Conservation (phyloP, 257 asterid genomes). For the Petunia secreta region DNA sequence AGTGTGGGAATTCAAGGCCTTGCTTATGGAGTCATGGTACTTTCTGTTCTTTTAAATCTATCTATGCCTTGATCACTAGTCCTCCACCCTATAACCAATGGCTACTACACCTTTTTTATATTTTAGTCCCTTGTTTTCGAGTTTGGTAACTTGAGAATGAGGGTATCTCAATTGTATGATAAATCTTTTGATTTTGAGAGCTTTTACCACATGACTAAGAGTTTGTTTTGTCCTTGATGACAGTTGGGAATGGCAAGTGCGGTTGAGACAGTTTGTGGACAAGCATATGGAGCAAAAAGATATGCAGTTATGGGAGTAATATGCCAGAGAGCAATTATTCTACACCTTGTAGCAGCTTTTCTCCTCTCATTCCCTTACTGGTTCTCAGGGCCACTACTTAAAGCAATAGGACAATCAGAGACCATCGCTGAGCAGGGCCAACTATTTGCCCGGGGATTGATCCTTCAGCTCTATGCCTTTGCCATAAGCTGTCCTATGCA, state of each 20-base stretch:
- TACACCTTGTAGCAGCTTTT: slow-evolving; percentile 35
- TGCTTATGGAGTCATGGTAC: slow-evolving; percentile 46
- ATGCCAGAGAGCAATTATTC: slow-evolving; percentile 40
- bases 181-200: too few relatives aligned
- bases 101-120: too few relatives aligned
- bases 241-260: slow-evolving; percentile 47
- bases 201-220: too few relatives aligned
- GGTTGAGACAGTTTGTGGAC: slow-evolving; percentile 46
- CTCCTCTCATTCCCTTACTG: slow-evolving; percentile 34
- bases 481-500: slow-evolving; percentile 43
- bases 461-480: slow-evolving; percentile 41
- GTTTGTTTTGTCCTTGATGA: not conserved
- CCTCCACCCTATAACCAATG: too few relatives aligned
- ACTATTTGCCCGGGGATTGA: slow-evolving; percentile 30
- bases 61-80: too few relatives aligned
- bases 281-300: slow-evolving; percentile 42
- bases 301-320: slow-evolving; percentile 42
- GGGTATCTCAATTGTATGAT: too few relatives aligned
- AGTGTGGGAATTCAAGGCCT: slow-evolving; percentile 44
- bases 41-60: too few relatives aligned
- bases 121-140: too few relatives aligned
- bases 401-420: slow-evolving; percentile 37
- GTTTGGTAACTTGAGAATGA: too few relatives aligned
- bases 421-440: slow-evolving; percentile 36
- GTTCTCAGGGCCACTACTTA: slow-evolving; percentile 37